A percentile compares a stretch with the other conserved stretches of the same genome.
phyloP scores from a whole-genome alignment of 1,284 basidiomycete species.

The Chalciporus sp. region DNA sequence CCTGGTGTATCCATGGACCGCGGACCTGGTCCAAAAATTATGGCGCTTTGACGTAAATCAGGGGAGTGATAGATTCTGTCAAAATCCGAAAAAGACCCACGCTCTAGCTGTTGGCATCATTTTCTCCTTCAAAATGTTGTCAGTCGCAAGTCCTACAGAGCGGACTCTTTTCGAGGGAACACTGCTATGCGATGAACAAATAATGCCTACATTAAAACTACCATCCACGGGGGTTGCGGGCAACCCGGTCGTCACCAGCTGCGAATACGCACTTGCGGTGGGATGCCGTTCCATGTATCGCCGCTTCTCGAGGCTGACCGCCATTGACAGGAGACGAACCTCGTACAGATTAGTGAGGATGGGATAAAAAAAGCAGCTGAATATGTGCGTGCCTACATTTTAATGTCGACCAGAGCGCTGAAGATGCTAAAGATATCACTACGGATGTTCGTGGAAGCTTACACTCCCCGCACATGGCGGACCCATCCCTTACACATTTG shows the following conservation, averaged over 20 bases:
- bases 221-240: background rate
- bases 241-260: slow-evolving; percentile 55
- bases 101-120: background rate
- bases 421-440: slow-evolving; percentile 51
- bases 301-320: background rate
- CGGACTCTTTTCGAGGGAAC: background rate
- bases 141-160: slow-evolving; percentile 10
- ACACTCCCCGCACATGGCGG: slow-evolving; percentile 77
- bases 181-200: background rate
- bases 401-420: background rate
- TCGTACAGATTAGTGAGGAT: slow-evolving; percentile 58
- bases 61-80: background rate
- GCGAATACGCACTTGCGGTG: slow-evolving; percentile 55
- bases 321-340: slow-evolving; percentile 48
- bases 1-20: background rate
- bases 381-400: slow-evolving; percentile 47
- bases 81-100: slow-evolving; percentile 5
- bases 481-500: slow-evolving; percentile 74
- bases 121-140: slow-evolving; percentile 17
- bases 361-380: slow-evolving; percentile 62
- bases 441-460: slow-evolving; percentile 60
- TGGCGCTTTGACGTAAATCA: slow-evolving; percentile 14
- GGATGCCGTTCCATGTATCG: slow-evolving; percentile 5
- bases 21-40: background rate
- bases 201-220: background rate